phyloP scores from a whole-genome alignment of 805 yeast genomes.

The Cephaloascus albidus region DNA sequence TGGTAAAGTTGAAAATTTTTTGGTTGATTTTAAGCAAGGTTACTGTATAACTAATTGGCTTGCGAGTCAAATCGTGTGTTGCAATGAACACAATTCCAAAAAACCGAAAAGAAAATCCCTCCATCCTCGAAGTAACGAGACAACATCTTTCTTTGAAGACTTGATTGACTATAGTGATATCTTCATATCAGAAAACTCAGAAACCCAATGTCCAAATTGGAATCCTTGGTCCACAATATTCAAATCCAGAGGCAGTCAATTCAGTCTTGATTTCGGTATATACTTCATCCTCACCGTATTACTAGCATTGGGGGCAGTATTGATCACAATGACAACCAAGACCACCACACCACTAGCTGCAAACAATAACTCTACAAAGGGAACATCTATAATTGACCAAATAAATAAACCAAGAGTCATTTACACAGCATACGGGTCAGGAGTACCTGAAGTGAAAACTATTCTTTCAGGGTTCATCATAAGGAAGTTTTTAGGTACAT shows the following conservation, averaged over 20 bases:
- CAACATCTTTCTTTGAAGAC: neutral
- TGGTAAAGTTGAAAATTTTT: constrained; percentile 33
- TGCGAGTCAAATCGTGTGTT: constrained; percentile 31
- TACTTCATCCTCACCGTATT: no score
- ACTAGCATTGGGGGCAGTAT: no score
- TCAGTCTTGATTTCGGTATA: no score
- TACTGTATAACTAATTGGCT: constrained; percentile 38
- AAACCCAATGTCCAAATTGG: no score
- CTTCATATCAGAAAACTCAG: neutral
- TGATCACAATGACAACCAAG: neutral
- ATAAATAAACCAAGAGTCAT: constrained; percentile 11
- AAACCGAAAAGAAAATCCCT: constrained; percentile 11
- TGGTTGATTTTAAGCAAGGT: constrained; percentile 44
- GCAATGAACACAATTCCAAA: constrained; percentile 30
- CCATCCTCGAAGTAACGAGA: neutral
- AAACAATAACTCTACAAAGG: neutral
- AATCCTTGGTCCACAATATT: no score
- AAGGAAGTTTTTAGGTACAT: constrained; percentile 40
- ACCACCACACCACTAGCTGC: constrained; percentile 5
- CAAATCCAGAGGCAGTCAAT: no score
- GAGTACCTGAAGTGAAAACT: constrained; percentile 55
- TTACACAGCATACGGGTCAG: constrained; percentile 49
- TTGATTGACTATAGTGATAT: neutral
- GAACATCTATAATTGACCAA: constrained; percentile 1
- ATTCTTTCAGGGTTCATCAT: constrained; percentile 51